Conservation (phyloP, 805 yeast genomes). For the Candida ovalis region DNA sequence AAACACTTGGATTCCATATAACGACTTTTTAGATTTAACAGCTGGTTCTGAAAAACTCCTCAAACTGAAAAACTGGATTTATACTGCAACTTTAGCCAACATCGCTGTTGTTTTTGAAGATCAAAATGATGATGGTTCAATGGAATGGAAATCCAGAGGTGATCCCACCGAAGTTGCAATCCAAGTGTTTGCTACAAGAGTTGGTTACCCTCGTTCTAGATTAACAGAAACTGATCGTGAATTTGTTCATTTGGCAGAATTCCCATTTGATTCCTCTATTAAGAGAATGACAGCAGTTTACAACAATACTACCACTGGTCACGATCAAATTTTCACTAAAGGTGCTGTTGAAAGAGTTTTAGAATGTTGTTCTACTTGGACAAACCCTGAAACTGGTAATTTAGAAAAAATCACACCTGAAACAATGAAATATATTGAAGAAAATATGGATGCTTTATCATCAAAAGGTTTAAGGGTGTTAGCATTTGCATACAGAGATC, state of each 20-base stretch:
- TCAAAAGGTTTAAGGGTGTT: constrained; percentile 67
- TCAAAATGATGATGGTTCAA: constrained; percentile 35
- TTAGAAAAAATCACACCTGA: constrained; percentile 36
- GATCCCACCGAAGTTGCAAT: constrained; percentile 90
- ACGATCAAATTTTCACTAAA: constrained; percentile 44
- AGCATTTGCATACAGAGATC: constrained; percentile 55
- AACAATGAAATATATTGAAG: constrained; percentile 41
- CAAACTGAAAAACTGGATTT: constrained; percentile 48
- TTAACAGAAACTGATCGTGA: constrained; percentile 36
- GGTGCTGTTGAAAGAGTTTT: constrained; percentile 77
- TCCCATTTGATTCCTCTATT: constrained; percentile 70
- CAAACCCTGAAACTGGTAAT: constrained; percentile 33
- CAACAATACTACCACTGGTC: constrained; percentile 28
- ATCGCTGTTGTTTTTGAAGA: constrained; percentile 61
- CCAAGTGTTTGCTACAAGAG: constrained; percentile 67
- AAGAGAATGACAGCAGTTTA: constrained; percentile 71
- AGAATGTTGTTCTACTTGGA: constrained; percentile 53
- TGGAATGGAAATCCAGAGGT: constrained; percentile 73
- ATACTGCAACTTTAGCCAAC: constrained; percentile 73
- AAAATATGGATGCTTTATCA: constrained; percentile 56
- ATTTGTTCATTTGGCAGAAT: constrained; percentile 53
- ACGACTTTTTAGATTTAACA: constrained; percentile 16
- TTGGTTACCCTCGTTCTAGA: constrained; percentile 44
- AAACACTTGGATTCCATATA: constrained; percentile 29
- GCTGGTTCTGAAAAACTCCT: constrained; percentile 13